Evolutionary conservation across 2,329 filamentous ascomycete species (phyloP), one percentile per base, ranked within the genome.

Genomic region (Xylariaceae sp.): DNA sequence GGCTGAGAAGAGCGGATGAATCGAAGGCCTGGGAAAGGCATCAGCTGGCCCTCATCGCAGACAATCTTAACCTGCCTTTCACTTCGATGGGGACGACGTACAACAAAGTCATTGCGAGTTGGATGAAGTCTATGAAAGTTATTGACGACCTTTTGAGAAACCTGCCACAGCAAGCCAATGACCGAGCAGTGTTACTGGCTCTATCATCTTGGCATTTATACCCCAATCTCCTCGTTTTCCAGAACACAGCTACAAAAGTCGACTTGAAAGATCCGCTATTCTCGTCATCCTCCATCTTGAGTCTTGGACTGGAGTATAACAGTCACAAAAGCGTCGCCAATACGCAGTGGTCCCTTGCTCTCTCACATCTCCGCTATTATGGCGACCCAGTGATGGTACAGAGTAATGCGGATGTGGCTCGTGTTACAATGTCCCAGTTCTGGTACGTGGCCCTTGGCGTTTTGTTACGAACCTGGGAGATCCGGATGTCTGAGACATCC

Each of bases 201-300:
- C 42, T 53, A 11, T 49, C 51, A 12, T 49, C 51, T 5, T 53
- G 51, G 51, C 51, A 53, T 39, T 11, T 53, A 15, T 40, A 49
- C 18, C 51, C 51, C 11, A 46, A 47, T 11, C 30, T 53, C 4
- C 27, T 47, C 6, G 47, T 47, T 2, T 43, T 47, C 7, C 43
- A 43, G 15, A 18, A 33, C 9, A 32, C 27, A 30, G 19, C 43
- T 2, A 52, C 46, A 18, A 42, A 43, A 30, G 18, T 43, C 7
- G 39, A 45, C 19, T 33, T 49, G 6, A 41, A 43, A 42, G 42
- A 32, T 22, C 39, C n/a, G n/a, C 7, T 30, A 1, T 44, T 52
- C 6, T 43, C 32, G 3, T 18, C 38, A 6, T 45, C 39, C n/a
- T 27, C 35, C 7, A n/a, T 49, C 15, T 15, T 49, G 14, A 52